Base-by-base conservation (phyloP, 2,329 filamentous ascomycete genomes). In the Paracamarosporium sp. region DNA sequence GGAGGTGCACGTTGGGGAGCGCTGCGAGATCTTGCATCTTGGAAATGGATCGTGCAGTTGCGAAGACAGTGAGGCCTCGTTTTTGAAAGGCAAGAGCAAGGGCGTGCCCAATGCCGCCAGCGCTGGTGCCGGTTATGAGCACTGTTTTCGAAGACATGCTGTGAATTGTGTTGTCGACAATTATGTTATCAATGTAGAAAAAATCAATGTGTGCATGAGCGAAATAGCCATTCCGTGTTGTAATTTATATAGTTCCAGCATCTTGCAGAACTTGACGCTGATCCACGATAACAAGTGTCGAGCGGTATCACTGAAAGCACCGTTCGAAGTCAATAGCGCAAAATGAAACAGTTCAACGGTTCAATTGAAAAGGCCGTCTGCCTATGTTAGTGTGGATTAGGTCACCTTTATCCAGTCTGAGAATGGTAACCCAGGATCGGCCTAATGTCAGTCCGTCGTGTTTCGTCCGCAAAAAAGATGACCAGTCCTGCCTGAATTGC, bases 51-150 rank as follows among this genome's bases (percentile, higher is more conserved):
- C 64, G 60, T 1, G 58, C 57, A 1, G 64, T 64, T 8, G 64
- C 64, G 43, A 62, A 65, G 22, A 66, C 62, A 13, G 8, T 28
- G 17, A 54, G 17, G 60, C 72, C 71, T 57, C 71, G 66, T 15
- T 66, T 69, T 55, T 83, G 76, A 67, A 86, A 87, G 59, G 84
- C 82, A n/a, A 76, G 77, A 3, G 83, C 84, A 15, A 87, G 75
- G 2, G 82, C 78, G 61, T 85, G 78, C 27, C 85, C 85, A 48
- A 86, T 85, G 35, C 83, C 82, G 31, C 83, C 82, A 12, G 15
- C 40, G 22, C 50, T 58, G 46, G 57, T 55, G 4, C 50, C 50
- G 4, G 56, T 51, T 13, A 58, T 55, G 12, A 58, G 46, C 4
- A 58, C 56, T 5, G 56, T 22, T 36, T 50, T 53, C 17, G 40